These are phyloP conservation scores for slime mould (Dictyostelium discoideum) DNA, from an alignment of 78 protist species.

Conservation along the genomic window dicty_2.7 NC_007090.3:2309001-2309500, in stretches of 20 bases:
- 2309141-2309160: too few species aligned
- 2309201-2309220: not conserved
- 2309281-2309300: not conserved
- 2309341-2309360: not conserved
- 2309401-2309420: not conserved
- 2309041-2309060: too few species aligned
- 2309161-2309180: not conserved
- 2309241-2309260: slow-evolving; percentile 45
- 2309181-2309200: slow-evolving; percentile 5
- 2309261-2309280: not conserved
- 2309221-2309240: slow-evolving; percentile 33
- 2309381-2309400: not conserved
- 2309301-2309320: not conserved
- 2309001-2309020: too few species aligned
- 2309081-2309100: too few species aligned
- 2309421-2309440: not conserved
- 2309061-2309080: too few species aligned
- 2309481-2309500: not conserved
- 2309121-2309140: too few species aligned
- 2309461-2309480: not conserved
- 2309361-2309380: not conserved
- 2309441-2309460: not conserved
- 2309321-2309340: not conserved
- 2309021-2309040: too few species aligned
- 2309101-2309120: too few species aligned